A percentile compares a stretch with the other conserved stretches of the same genome.
phyloP scores from a whole-genome alignment of 768 basidiomycete species.

The Hortiboletus campestris region DNA sequence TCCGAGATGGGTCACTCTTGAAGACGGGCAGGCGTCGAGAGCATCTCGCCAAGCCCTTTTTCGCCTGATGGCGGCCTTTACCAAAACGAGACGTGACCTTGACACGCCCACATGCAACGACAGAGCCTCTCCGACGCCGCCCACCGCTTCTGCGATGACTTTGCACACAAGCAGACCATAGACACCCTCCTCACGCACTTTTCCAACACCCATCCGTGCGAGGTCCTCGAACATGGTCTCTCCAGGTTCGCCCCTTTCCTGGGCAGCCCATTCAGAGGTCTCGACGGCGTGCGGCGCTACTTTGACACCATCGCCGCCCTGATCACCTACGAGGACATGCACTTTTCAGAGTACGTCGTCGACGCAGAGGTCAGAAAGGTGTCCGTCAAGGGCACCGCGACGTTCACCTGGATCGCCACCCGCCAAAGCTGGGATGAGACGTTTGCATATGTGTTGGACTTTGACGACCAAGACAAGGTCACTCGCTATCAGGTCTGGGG shows the following conservation, averaged over 20 bases:
- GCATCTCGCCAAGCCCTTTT: background rate
- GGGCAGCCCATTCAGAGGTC: constrained; percentile 48
- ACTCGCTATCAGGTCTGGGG: constrained; percentile 65
- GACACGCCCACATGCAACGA: background rate
- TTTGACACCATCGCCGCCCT: constrained; percentile 46
- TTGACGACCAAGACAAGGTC: constrained; percentile 56
- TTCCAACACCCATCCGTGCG: constrained; percentile 42
- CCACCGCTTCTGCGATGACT: constrained; percentile 49
- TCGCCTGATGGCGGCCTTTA: background rate
- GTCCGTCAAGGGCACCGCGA: constrained; percentile 52
- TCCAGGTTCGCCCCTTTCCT: constrained; percentile 57
- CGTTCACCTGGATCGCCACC: constrained; percentile 56
- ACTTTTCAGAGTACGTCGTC: constrained; percentile 54
- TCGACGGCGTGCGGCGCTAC: constrained; percentile 44
- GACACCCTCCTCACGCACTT: constrained; percentile 50
- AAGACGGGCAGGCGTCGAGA: background rate
- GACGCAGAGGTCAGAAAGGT: constrained; percentile 51
- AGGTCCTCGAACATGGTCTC: constrained; percentile 56
- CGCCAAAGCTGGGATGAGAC: constrained; percentile 58
- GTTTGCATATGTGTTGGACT: constrained; percentile 59
- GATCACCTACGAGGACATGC: constrained; percentile 50
- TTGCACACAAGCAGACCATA: constrained; percentile 43
- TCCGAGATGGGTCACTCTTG: background rate
- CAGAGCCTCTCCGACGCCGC: constrained; percentile 44
- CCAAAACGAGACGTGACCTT: background rate